A percentile compares a stretch with the other conserved stretches of the same genome.
These are phyloP conservation scores for Paraphoma sp. DNA, from an alignment of 2,329 filamentous ascomycete species.

Conservation along the genomic window DNA sequence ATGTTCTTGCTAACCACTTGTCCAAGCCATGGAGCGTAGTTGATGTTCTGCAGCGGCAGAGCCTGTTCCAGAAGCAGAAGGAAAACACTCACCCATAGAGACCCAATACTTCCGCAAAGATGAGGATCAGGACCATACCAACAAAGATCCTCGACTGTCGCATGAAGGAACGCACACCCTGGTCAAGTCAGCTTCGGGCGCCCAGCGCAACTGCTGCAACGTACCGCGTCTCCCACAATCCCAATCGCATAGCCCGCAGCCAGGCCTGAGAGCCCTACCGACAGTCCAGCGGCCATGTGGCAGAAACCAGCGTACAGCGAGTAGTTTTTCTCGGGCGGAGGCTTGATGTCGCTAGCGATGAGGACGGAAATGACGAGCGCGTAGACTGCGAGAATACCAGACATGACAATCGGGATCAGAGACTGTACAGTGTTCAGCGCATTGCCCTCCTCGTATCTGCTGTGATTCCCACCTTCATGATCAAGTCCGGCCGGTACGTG, in stretches of 20 bases:
- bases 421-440: constrained; percentile 59
- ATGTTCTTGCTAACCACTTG: neutral
- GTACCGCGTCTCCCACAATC: constrained; percentile 86
- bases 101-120: constrained; percentile 97
- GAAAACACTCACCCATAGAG: constrained; percentile 79
- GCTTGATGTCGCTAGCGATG: constrained; percentile 87
- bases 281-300: constrained; percentile 89
- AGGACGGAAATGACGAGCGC: constrained; percentile 95
- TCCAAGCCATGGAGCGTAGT: neutral
- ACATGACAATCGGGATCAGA: constrained; percentile 93
- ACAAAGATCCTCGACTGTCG: constrained; percentile 95
- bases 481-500: constrained; percentile 83
- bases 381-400: constrained; percentile 98
- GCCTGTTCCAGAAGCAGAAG: neutral
- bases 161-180: constrained; percentile 93
- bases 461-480: constrained; percentile 75
- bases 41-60: neutral
- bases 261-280: constrained; percentile 63
- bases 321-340: constrained; percentile 72
- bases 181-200: constrained; percentile 18
- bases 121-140: constrained; percentile 97
- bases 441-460: constrained; percentile 24
- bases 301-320: constrained; percentile 91
- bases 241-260: constrained; percentile 74
- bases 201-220: constrained; percentile 27